Conservation (phyloP, 805 yeast species). For the Barnettozyma siamensis region DNA sequence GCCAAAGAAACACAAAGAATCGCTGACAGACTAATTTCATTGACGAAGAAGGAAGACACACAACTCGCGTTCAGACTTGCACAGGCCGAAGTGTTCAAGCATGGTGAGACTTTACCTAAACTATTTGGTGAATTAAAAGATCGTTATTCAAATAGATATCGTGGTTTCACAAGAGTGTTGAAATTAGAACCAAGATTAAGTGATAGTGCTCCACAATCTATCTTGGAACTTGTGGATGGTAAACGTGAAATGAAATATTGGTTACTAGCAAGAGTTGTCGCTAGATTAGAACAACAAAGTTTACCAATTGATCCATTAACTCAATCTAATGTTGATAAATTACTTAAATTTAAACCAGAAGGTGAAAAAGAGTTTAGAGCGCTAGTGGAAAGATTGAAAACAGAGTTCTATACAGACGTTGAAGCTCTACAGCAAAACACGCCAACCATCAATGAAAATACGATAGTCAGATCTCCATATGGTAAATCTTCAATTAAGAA, state of each 20-base stretch:
- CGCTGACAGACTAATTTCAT: conserved; percentile 58
- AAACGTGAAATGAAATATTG: conserved; percentile 67
- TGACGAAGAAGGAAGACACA: conserved; percentile 40
- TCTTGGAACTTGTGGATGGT: conserved; percentile 80
- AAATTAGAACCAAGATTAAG: conserved; percentile 81
- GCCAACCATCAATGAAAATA: conserved; percentile 14
- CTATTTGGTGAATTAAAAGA: conserved; percentile 58
- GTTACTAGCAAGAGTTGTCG: conserved; percentile 75
- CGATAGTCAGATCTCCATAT: conserved; percentile 16
- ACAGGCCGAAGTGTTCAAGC: conserved; percentile 40
- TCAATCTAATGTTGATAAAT: conserved; percentile 46
- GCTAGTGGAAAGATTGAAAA: conserved; percentile 55
- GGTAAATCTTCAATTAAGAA: conserved; percentile 17
- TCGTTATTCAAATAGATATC: conserved; percentile 56
- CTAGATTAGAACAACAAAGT: conserved; percentile 66
- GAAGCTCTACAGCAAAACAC: conserved; percentile 13
- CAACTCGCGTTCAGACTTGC: conserved; percentile 29
- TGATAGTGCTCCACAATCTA: conserved; percentile 86
- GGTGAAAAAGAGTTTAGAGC: conserved; percentile 51
- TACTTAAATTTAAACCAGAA: conserved; percentile 39
- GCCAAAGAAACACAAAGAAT: conserved; percentile 63
- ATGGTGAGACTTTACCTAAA: conserved; percentile 51
- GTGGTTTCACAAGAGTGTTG: conserved; percentile 84
- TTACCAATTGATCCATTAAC: conserved; percentile 50
- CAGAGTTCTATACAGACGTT: conserved; percentile 33